A percentile compares a stretch with the other conserved stretches of the same genome.
Evolutionary conservation across 306 rosid species (phyloP).

Genomic region (Casuarina equisetifolia): DNA sequence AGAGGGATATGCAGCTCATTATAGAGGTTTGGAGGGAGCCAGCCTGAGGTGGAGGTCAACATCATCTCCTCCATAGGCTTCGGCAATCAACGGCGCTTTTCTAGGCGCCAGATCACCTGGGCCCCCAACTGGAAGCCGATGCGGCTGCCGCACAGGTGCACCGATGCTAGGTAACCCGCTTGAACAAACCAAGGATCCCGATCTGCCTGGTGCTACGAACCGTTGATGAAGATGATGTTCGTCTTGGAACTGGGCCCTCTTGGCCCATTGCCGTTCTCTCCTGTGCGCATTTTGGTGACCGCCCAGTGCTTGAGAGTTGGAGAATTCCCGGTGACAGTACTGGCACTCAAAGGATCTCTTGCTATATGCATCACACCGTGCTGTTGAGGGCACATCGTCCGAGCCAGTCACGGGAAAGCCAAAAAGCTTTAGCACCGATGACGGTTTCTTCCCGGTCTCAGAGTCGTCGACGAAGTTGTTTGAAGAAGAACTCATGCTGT

Average conservation of each 20-base stretch:
- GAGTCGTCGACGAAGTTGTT: background rate
- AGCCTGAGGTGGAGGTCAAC: conserved; percentile 40
- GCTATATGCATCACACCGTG: background rate
- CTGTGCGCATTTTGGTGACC: conserved; percentile 47
- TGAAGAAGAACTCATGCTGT: background rate
- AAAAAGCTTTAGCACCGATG: conserved; percentile 17
- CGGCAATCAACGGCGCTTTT: background rate
- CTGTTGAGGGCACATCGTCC: background rate
- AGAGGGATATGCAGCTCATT: background rate
- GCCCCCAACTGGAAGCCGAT: background rate
- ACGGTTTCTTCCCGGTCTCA: background rate
- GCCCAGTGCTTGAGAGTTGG: conserved; percentile 39
- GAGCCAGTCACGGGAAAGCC: conserved; percentile 10
- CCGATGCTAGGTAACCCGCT: background rate
- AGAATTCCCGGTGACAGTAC: conserved; percentile 31
- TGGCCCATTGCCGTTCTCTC: conserved; percentile 31
- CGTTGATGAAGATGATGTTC: background rate
- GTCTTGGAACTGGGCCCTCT: conserved; percentile 10
- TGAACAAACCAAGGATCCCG: background rate
- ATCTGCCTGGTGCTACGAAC: background rate
- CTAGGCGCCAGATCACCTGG: background rate
- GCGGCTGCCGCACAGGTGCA: background rate
- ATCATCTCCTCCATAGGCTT: background rate
- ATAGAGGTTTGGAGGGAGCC: conserved; percentile 7
- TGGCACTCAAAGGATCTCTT: conserved; percentile 31